phyloP scores from a whole-genome alignment of 345 rosid genomes.

The Brassica napus region DNA sequence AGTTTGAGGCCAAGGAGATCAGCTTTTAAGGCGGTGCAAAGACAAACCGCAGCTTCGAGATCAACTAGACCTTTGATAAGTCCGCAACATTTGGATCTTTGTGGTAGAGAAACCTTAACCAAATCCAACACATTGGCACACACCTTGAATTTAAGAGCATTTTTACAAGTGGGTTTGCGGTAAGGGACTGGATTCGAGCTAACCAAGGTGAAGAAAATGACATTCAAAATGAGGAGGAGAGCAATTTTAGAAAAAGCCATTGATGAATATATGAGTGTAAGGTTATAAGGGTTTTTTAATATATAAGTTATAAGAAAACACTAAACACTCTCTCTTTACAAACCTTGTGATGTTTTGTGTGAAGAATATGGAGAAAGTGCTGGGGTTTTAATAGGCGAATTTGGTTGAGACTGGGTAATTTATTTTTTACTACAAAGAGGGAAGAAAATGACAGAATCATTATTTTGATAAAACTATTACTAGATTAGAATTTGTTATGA shows the following conservation, averaged over 20 bases:
- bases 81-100: constrained; percentile 1
- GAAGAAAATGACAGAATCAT: neutral
- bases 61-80: constrained; percentile 6
- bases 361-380: neutral
- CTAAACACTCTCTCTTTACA: neutral
- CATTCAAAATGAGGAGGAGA: constrained; percentile 16
- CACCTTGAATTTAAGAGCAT: constrained; percentile 20
- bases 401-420: neutral
- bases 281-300: neutral
- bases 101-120: constrained; percentile 25
- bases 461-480: too few relatives aligned
- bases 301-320: neutral
- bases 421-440: neutral
- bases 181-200: constrained; percentile 10
- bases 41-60: constrained; percentile 7
- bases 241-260: constrained; percentile 29
- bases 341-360: constrained; percentile 22
- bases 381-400: constrained; percentile 17
- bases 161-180: constrained; percentile 8
- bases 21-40: constrained; percentile 16
- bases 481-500: too few relatives aligned
- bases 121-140: constrained; percentile 29
- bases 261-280: neutral
- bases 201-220: constrained; percentile 28
- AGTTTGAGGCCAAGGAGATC: neutral